Conservation (phyloP, 169 alveolate genomes). For the Plasmodium coatneyi region DNA sequence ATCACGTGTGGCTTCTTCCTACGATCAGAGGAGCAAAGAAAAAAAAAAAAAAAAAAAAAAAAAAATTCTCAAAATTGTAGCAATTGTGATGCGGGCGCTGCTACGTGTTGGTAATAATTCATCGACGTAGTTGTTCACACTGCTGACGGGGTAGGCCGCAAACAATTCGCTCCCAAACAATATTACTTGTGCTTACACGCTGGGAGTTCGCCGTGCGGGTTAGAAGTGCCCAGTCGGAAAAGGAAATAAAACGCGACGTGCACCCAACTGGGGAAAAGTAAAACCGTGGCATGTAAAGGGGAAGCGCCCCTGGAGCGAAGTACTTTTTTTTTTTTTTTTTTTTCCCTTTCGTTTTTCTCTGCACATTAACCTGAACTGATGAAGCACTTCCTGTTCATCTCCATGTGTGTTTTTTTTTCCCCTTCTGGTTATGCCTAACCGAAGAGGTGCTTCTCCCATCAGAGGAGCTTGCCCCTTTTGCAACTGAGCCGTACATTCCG, state of each 20-base stretch:
- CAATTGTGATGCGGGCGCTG: background rate
- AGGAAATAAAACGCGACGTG: background rate
- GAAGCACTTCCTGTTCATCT: background rate
- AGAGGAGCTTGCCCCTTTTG: background rate
- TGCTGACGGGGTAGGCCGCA: background rate
- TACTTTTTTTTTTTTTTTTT: no score
- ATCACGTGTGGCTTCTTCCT: no score
- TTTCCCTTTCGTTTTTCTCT: background rate
- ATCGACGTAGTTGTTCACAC: background rate
- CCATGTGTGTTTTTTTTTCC: background rate
- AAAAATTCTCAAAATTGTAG: background rate
- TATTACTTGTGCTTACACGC: background rate
- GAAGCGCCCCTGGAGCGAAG: background rate
- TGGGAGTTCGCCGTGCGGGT: no score
- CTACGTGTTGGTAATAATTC: background rate
- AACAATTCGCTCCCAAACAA: background rate
- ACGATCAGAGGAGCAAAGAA: no score
- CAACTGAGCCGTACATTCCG: background rate
- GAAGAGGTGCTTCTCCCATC: background rate
- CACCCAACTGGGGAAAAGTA: background rate
- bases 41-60: no score
- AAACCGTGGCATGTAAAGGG: background rate
- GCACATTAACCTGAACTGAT: background rate
- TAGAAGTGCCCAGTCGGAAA: no score
- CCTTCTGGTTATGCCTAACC: background rate